Percentiles rank a stretch among this genome's conserved stretches.
Evolutionary conservation across 2,329 filamentous ascomycete species (phyloP).

Genomic region (Lasiodiplodia hormozganensis): DNA sequence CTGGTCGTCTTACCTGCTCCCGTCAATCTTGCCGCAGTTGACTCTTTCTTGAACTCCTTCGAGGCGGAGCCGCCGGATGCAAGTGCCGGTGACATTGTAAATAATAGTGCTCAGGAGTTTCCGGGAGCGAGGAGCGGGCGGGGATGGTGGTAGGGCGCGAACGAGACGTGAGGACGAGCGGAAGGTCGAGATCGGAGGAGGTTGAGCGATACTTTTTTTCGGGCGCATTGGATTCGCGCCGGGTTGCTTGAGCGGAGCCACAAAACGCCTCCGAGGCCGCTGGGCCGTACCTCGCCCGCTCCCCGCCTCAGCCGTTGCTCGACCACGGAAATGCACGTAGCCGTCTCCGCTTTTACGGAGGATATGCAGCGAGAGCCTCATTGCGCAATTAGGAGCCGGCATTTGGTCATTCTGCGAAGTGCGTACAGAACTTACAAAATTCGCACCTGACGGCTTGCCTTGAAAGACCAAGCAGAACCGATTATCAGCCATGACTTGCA

Average conservation of each 20-base stretch:
- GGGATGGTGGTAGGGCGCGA: neutral
- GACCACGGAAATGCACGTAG: neutral
- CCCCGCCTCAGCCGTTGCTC: neutral
- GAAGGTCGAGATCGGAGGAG: constrained; percentile 23
- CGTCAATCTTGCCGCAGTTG: constrained; percentile 82
- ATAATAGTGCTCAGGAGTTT: neutral
- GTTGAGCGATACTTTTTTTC: constrained; percentile 30
- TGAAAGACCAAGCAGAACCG: neutral
- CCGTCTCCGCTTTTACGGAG: neutral
- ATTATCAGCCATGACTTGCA: neutral
- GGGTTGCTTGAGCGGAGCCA: constrained; percentile 23
- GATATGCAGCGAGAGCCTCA: neutral
- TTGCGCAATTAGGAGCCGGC: neutral
- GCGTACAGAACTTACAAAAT: neutral
- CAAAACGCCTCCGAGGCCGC: constrained; percentile 22
- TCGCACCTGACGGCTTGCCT: neutral
- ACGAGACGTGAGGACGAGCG: neutral
- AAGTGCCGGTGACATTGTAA: constrained; percentile 22
- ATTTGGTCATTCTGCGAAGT: neutral
- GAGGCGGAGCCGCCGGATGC: constrained; percentile 50
- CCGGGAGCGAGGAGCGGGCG: constrained; percentile 15
- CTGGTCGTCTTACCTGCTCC: constrained; percentile 81
- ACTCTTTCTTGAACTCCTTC: constrained; percentile 81
- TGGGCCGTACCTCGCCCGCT: neutral
- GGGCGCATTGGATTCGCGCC: constrained; percentile 27